These are phyloP conservation scores for Chrysoporthe puriensis DNA, from an alignment of 2,329 filamentous ascomycete species.

Conservation along the genomic window DNA sequence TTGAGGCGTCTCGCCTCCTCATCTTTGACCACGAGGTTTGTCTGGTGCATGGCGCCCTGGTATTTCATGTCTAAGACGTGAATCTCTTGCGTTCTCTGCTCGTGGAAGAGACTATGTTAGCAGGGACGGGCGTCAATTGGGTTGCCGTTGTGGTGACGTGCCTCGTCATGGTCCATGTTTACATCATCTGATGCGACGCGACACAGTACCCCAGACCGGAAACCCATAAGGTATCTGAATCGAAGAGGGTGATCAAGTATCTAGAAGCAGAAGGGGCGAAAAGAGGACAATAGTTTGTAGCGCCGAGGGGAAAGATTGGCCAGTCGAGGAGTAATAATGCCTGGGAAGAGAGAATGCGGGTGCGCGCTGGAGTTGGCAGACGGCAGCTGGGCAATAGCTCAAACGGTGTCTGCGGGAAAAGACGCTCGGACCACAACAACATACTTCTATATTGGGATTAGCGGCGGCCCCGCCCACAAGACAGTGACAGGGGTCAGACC, in stretches of 20 bases:
- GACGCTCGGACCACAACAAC: conserved; percentile 13
- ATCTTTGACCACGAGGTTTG: conserved; percentile 71
- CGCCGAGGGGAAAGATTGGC: conserved; percentile 6
- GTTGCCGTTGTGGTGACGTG: conserved; percentile 30
- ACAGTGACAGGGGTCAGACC: background rate
- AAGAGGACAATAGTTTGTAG: conserved; percentile 2
- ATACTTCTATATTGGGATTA: conserved; percentile 16
- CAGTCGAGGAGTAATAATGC: conserved; percentile 1
- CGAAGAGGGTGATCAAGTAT: background rate
- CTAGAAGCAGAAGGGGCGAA: background rate
- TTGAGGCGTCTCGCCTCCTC: conserved; percentile 74
- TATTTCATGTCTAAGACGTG: conserved; percentile 71
- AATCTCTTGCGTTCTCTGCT: conserved; percentile 49
- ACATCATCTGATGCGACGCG: conserved; percentile 37
- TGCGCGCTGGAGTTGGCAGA: conserved; percentile 1
- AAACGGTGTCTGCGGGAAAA: conserved; percentile 8
- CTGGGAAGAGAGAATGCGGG: conserved; percentile 7
- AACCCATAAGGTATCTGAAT: background rate
- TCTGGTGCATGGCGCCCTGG: conserved; percentile 64
- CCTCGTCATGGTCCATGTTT: conserved; percentile 44
- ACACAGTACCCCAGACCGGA: conserved; percentile 34
- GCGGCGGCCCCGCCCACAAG: background rate
- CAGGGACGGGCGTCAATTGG: background rate
- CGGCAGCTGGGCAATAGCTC: background rate
- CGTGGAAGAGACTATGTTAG: background rate